These are phyloP conservation scores for Pseudomassariella vexata DNA, from an alignment of 2,329 filamentous ascomycete species.

Conservation along the genomic window DNA sequence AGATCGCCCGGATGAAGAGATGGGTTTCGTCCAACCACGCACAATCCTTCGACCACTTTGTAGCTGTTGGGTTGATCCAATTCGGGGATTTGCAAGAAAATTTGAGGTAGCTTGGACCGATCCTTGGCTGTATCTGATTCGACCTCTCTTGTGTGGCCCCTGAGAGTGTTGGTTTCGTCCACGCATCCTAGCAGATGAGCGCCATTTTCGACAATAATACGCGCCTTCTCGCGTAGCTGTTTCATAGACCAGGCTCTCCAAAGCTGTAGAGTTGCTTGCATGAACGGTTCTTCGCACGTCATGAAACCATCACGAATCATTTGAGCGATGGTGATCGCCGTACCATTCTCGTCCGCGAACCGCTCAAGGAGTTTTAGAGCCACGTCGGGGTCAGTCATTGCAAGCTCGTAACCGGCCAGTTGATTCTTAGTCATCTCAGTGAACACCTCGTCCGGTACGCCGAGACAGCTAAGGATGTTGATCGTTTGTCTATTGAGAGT, in stretches of 20 bases:
- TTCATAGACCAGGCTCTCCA: constrained; percentile 91
- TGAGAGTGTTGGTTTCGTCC: constrained; percentile 73
- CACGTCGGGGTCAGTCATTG: constrained; percentile 58
- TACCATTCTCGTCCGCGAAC: constrained; percentile 81
- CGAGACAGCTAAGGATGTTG: constrained; percentile 71
- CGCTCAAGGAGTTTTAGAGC: constrained; percentile 65
- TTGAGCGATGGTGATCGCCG: constrained; percentile 65
- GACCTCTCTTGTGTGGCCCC: constrained; percentile 58
- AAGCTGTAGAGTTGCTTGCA: constrained; percentile 69
- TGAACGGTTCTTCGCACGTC: constrained; percentile 68
- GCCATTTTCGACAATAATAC: constrained; percentile 73
- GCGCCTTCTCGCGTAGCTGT: constrained; percentile 85
- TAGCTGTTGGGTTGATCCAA: constrained; percentile 47
- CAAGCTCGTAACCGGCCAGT: constrained; percentile 60
- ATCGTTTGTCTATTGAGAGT: constrained; percentile 90
- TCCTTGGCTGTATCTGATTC: constrained; percentile 35
- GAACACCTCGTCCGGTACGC: constrained; percentile 64
- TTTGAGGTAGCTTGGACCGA: constrained; percentile 62
- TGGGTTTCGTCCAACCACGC: constrained; percentile 84
- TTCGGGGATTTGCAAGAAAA: constrained; percentile 78
- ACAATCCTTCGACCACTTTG: constrained; percentile 67
- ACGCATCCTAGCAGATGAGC: constrained; percentile 85
- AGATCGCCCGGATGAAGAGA: constrained; percentile 92
- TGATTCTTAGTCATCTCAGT: constrained; percentile 60
- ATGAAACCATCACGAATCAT: constrained; percentile 82